Evolutionary conservation across 2,329 filamentous ascomycete genomes (phyloP).

Genomic region (Hymenoscyphus scutula): DNA sequence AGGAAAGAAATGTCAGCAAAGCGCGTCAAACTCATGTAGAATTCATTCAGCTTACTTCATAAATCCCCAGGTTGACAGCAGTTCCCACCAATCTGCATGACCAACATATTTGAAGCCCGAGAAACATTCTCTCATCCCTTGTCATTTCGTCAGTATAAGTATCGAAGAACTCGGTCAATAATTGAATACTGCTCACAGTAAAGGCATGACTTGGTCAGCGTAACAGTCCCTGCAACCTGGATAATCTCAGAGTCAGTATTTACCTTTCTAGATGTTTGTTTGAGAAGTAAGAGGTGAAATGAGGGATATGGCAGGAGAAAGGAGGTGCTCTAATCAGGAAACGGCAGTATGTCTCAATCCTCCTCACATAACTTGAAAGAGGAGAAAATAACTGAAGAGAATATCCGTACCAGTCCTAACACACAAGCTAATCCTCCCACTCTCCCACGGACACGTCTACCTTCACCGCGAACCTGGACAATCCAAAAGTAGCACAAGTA

Average conservation of each 20-base stretch:
- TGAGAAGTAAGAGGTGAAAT: too few relatives aligned
- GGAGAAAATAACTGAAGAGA: too few relatives aligned
- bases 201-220: slow-evolving; percentile 8
- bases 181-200: not conserved
- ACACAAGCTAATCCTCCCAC: not conserved
- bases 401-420: not conserved
- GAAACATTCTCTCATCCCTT: slow-evolving; percentile 8
- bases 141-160: not conserved
- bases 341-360: too few relatives aligned
- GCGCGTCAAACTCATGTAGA: too few relatives aligned
- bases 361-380: too few relatives aligned
- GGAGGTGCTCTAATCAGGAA: too few relatives aligned
- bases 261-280: too few relatives aligned
- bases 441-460: not conserved
- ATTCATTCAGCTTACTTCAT: slow-evolving; percentile 4
- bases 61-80: not conserved
- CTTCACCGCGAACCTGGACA: not conserved
- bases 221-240: slow-evolving; percentile 5
- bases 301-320: too few relatives aligned
- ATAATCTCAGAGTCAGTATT: too few relatives aligned
- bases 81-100: not conserved
- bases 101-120: slow-evolving; percentile 10
- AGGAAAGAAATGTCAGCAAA: not conserved
- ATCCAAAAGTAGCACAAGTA: slow-evolving; percentile 7
- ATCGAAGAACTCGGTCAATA: not conserved